Evolutionary conservation across 306 rosid species (phyloP).

Genomic region (Trifolium dubium): DNA sequence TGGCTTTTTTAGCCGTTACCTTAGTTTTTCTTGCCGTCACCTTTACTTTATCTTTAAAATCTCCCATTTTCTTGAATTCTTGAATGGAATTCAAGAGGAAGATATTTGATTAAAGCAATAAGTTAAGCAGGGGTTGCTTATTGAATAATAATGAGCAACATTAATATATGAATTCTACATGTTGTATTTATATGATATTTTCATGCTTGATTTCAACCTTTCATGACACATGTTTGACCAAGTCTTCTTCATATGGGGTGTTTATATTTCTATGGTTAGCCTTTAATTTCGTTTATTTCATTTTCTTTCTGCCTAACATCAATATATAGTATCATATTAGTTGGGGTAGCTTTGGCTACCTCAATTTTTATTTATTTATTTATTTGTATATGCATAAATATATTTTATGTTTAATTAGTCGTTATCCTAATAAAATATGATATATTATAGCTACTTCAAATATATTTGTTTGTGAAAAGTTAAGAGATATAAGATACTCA

Average conservation of each 20-base stretch:
- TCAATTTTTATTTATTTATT: too few species aligned
- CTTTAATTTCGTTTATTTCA: constrained; percentile 11
- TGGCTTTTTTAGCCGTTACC: constrained; percentile 28
- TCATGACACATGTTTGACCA: constrained; percentile 10
- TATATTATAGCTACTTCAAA: too few species aligned
- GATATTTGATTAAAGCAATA: neutral
- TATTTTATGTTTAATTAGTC: too few species aligned
- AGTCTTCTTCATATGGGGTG: neutral
- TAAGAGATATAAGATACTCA: too few species aligned
- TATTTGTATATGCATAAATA: too few species aligned
- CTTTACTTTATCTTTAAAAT: constrained; percentile 36
- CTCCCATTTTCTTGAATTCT: constrained; percentile 47
- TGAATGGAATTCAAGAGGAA: constrained; percentile 24
- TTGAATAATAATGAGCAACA: constrained; percentile 1
- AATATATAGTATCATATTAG: neutral
- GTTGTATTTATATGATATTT: constrained; percentile 32
- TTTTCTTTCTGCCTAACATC: neutral
- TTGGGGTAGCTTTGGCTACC: too few species aligned
- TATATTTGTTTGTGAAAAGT: too few species aligned
- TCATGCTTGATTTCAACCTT: neutral
- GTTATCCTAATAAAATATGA: too few species aligned
- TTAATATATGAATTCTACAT: neutral
- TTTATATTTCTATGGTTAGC: constrained; percentile 7
- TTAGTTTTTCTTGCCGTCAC: constrained; percentile 35
- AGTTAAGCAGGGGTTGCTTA: neutral